Evolutionary conservation across 371 early-diverging fungal genomes (phyloP).

Genomic region (Apophysomyces sp.): DNA sequence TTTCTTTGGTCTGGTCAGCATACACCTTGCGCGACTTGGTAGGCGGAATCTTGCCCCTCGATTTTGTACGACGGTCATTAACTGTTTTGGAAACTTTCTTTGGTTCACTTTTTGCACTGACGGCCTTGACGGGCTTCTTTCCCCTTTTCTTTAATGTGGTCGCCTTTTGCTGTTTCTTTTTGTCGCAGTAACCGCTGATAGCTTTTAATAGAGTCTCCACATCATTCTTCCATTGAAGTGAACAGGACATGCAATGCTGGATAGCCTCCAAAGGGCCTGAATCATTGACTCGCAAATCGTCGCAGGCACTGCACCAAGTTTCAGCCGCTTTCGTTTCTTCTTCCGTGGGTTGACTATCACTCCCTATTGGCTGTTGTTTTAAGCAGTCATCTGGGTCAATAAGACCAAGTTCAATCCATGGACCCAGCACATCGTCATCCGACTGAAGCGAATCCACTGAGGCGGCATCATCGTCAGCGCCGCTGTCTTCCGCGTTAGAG

Average conservation of each 20-base stretch:
- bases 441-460: slow-evolving; percentile 32
- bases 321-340: not conserved
- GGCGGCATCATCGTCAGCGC: slow-evolving; percentile 11
- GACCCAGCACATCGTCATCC: slow-evolving; percentile 42
- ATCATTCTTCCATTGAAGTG: not conserved
- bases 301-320: slow-evolving; percentile 8
- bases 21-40: not conserved
- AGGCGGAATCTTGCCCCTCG: not conserved
- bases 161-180: slow-evolving; percentile 8
- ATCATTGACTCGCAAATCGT: not conserved
- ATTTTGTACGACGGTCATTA: not conserved
- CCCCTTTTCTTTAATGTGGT: slow-evolving; percentile 4
- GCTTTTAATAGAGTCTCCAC: not conserved
- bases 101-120: not conserved
- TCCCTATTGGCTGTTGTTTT: not conserved
- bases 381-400: not conserved
- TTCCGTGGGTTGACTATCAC: not conserved
- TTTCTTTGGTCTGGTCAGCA: not conserved
- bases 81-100: not conserved
- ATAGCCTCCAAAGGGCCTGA: not conserved
- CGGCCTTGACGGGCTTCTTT: not conserved
- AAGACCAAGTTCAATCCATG: slow-evolving; percentile 33
- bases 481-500: not conserved
- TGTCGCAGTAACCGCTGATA: not conserved
- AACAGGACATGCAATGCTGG: not conserved